These are phyloP conservation scores for Rhizophagus sp. DNA, from an alignment of 192 early-diverging fungal genomes.

Conservation along the genomic window DNA sequence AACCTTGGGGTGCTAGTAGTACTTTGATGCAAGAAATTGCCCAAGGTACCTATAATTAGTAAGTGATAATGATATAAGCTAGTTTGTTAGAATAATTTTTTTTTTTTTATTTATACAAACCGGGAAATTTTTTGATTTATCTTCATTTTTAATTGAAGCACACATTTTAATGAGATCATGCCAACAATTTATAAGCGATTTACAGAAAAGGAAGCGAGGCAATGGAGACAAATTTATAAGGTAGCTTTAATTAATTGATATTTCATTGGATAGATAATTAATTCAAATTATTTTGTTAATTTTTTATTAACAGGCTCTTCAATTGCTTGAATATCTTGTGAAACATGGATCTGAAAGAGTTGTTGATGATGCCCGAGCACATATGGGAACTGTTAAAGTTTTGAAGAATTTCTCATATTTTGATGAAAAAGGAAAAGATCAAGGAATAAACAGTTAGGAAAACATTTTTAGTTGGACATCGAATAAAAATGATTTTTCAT, in stretches of 20 bases:
- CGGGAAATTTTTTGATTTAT: neutral
- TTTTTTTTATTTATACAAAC: neutral
- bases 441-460: slow-evolving; percentile 91
- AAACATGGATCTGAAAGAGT: slow-evolving; percentile 95
- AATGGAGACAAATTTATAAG: slow-evolving; percentile 98
- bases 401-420: slow-evolving; percentile 86
- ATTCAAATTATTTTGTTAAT: neutral
- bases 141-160: slow-evolving; percentile 48
- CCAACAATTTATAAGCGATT: slow-evolving; percentile 86
- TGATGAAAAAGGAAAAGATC: slow-evolving; percentile 95
- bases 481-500: neutral
- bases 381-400: slow-evolving; percentile 87
- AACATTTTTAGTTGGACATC: neutral
- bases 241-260: slow-evolving; percentile 41
- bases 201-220: slow-evolving; percentile 76
- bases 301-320: slow-evolving; percentile 65
- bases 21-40: slow-evolving; percentile 95
- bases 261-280: neutral
- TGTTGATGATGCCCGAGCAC: slow-evolving; percentile 82
- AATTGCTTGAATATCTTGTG: slow-evolving; percentile 90
- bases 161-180: slow-evolving; percentile 96
- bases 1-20: slow-evolving; percentile 93
- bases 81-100: neutral
- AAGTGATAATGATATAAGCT: slow-evolving; percentile 24
- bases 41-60: slow-evolving; percentile 83